Evolutionary conservation across 176 grass and related monocot species (phyloP).

Genomic region (Musa itinerans): DNA sequence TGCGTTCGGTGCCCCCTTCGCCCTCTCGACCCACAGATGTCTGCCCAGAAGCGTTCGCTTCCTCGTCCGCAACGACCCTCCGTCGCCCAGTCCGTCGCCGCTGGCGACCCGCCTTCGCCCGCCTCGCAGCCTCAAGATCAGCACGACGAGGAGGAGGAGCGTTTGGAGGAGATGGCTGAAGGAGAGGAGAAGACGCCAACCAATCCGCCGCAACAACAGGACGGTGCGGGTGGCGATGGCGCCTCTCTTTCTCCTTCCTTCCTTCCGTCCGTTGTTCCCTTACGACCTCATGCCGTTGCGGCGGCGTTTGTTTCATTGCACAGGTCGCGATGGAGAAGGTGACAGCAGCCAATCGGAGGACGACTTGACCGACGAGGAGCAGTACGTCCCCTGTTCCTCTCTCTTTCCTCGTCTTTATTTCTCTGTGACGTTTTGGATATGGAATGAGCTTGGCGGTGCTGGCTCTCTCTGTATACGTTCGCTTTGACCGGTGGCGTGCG

Average conservation of each 20-base stretch:
- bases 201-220: neutral
- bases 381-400: too few species aligned
- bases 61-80: neutral
- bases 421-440: neutral
- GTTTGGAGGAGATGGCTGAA: neutral
- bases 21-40: neutral
- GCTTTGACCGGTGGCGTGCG: neutral
- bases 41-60: constrained; percentile 4
- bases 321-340: neutral
- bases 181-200: neutral
- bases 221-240: neutral
- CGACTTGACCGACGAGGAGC: neutral
- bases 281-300: neutral
- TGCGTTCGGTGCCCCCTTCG: neutral
- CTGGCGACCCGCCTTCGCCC: neutral
- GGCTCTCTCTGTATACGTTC: neutral
- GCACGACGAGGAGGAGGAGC: neutral
- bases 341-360: neutral
- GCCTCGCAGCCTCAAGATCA: neutral
- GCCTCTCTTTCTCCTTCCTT: neutral
- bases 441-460: neutral
- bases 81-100: neutral
- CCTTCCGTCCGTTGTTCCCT: neutral
- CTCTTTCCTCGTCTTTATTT: neutral
- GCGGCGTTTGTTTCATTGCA: neutral